A percentile compares a stretch with the other conserved stretches of the same genome.
These are phyloP conservation scores for Plasmopara muralis DNA, from an alignment of 352 stramenopile species.

Conservation along the genomic window DNA sequence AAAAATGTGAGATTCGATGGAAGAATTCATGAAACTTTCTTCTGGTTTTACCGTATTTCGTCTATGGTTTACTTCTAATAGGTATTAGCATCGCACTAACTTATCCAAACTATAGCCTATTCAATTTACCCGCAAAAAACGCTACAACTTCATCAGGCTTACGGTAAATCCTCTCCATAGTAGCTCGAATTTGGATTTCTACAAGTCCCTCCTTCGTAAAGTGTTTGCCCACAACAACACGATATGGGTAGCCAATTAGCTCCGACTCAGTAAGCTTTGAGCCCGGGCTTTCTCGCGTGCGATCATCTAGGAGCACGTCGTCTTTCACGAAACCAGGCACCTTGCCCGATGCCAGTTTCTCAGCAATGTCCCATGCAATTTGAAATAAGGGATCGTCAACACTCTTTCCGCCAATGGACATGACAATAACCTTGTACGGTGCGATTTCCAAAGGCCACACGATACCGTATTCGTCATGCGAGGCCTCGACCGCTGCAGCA, in stretches of 20 bases:
- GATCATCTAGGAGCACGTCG: slow-evolving; percentile 80
- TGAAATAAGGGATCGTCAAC: slow-evolving; percentile 40
- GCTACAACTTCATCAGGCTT: slow-evolving; percentile 29
- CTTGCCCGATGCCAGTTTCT: slow-evolving; percentile 33
- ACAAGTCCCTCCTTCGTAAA: slow-evolving; percentile 71
- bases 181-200: slow-evolving; percentile 62
- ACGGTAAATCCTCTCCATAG: slow-evolving; percentile 59
- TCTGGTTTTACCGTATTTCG: too few relatives aligned
- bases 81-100: too few relatives aligned
- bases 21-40: too few relatives aligned
- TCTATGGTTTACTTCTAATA: too few relatives aligned
- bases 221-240: slow-evolving; percentile 76
- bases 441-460: slow-evolving; percentile 76
- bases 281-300: slow-evolving; percentile 72
- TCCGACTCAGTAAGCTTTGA: slow-evolving; percentile 81
- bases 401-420: slow-evolving; percentile 64
- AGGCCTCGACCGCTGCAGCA: slow-evolving; percentile 72
- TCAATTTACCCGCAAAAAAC: slow-evolving; percentile 29
- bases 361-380: slow-evolving; percentile 41
- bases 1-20: too few relatives aligned
- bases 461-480: slow-evolving; percentile 71
- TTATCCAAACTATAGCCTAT: background rate
- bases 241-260: slow-evolving; percentile 81
- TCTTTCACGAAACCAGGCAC: slow-evolving; percentile 28
- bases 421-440: slow-evolving; percentile 73